Base-by-base conservation (phyloP, 2,329 filamentous ascomycete species). In the Colletotrichum liaoningense region DNA sequence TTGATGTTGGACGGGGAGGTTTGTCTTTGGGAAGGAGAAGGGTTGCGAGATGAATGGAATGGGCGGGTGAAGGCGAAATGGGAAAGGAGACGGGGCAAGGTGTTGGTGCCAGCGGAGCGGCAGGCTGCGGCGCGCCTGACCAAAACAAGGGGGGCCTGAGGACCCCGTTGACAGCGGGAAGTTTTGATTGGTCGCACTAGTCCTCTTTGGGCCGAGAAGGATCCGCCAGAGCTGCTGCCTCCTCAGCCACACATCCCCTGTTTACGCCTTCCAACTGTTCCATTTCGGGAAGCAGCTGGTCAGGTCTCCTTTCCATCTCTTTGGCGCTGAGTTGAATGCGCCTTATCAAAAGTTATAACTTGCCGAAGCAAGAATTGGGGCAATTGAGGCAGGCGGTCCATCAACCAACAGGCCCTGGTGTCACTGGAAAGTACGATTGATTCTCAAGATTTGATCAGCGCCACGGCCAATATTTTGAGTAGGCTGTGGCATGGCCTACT, bases 71-170 rank as follows among this genome's bases (percentile, higher is more conserved):
- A 57, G 55, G 67, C 67, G 67, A 66, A 66, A 71, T 66, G 67
- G 71, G 71, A 73, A 73, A 73, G 71, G 71, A 60, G 67, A 69
- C 57, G 55, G 42, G 59, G 28, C 71, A 12, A 35, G 33, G 33
- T 35, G 33, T 24, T 63, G 65, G 67, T 69, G 69, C 69, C 57
- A 52, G 59, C 38, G 42, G 69, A 63, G 65, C 65, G 58, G 56
- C 58, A 62, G 58, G n/a, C 59, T 56, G 52, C 63, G 49, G 71
- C 71, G 67, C 67, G 71, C 71, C 71, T 73, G 71, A 73, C 67
- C 68, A 73, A 60, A 71, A 71, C 71, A 70, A 70, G 60, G 70
- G 60, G 60, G 56, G 67, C 42, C 60, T n/a, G 46, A 63, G 60
- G 60, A 49, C 42, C 42, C 42, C 16, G 19, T 49, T 49, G 42